phyloP scores from a whole-genome alignment of 2,329 filamentous ascomycete species.

The Trichoderma sp. region DNA sequence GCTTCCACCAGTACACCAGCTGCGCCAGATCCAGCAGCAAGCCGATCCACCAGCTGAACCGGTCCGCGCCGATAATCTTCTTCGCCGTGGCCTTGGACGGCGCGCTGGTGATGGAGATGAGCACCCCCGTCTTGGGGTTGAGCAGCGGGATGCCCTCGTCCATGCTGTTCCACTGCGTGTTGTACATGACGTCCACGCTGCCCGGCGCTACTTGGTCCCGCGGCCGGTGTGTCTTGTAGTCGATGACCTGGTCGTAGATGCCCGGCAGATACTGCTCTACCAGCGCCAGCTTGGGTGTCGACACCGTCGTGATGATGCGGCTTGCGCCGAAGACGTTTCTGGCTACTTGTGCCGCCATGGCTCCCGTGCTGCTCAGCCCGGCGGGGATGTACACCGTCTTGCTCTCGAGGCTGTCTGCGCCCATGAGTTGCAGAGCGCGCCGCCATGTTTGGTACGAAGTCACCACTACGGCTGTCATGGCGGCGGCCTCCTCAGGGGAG shows the following conservation, averaged over 20 bases:
- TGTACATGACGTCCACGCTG: constrained; percentile 50
- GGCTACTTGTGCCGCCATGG: constrained; percentile 47
- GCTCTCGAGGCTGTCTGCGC: constrained; percentile 41
- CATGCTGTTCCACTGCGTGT: constrained; percentile 44
- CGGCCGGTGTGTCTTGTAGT: constrained; percentile 46
- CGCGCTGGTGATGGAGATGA: constrained; percentile 41
- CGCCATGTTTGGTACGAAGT: constrained; percentile 45
- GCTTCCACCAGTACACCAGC: constrained; percentile 40
- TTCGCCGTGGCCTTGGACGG: constrained; percentile 33
- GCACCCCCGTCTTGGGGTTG: constrained; percentile 37
- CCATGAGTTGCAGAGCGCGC: constrained; percentile 37
- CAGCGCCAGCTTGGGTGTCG: constrained; percentile 48
- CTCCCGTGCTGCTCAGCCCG: constrained; percentile 48
- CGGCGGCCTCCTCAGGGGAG: constrained; percentile 37
- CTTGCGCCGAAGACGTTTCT: constrained; percentile 48
- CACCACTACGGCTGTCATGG: constrained; percentile 37
- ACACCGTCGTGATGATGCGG: constrained; percentile 50
- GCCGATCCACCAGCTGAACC: constrained; percentile 38
- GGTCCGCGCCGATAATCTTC: constrained; percentile 32
- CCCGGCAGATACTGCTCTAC: constrained; percentile 42
- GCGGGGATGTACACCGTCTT: constrained; percentile 52
- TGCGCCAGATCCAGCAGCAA: constrained; percentile 37
- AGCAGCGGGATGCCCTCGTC: constrained; percentile 38
- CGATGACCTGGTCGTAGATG: constrained; percentile 49
- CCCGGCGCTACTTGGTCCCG: constrained; percentile 37